Conservation (phyloP, 148 eudicot genomes). For the Vaccinium corymbosum region DNA sequence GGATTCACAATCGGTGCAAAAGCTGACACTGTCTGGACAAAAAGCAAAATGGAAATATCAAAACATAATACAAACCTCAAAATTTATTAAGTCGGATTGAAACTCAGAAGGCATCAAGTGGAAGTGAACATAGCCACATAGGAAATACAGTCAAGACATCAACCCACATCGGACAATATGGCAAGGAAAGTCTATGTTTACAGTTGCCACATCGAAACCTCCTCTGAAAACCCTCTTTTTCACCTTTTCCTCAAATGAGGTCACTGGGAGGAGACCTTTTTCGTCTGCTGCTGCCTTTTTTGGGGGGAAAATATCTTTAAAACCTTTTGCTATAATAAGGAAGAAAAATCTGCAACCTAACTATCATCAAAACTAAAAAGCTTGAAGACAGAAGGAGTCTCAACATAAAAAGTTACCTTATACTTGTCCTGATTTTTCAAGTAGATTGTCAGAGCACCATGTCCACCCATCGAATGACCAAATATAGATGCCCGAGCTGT, state of each 20-base stretch:
- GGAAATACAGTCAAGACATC: neutral
- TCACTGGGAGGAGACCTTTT: neutral
- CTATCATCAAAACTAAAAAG: neutral
- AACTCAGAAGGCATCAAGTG: neutral
- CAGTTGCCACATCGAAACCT: neutral
- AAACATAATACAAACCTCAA: neutral
- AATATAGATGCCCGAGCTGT: conserved; percentile 81
- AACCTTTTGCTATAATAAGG: neutral
- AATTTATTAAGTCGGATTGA: neutral
- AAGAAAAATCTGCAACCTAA: conserved; percentile 7
- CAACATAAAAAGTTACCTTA: conserved; percentile 50
- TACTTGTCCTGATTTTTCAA: conserved; percentile 94
- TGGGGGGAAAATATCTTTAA: neutral
- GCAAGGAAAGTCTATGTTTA: neutral
- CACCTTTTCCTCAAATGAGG: neutral
- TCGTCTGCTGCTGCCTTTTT: neutral
- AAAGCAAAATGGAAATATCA: conserved; percentile 4
- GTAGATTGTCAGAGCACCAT: conserved; percentile 92
- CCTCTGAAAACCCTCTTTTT: neutral
- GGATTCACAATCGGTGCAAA: conserved; percentile 88
- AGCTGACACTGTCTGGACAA: conserved; percentile 84
- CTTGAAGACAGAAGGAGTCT: neutral
- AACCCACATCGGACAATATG: neutral
- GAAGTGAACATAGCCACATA: neutral
- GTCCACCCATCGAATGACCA: conserved; percentile 99